These are phyloP conservation scores for Pichia kudriavzevii DNA, from an alignment of 1,139 yeast species.

Conservation along the genomic window DNA sequence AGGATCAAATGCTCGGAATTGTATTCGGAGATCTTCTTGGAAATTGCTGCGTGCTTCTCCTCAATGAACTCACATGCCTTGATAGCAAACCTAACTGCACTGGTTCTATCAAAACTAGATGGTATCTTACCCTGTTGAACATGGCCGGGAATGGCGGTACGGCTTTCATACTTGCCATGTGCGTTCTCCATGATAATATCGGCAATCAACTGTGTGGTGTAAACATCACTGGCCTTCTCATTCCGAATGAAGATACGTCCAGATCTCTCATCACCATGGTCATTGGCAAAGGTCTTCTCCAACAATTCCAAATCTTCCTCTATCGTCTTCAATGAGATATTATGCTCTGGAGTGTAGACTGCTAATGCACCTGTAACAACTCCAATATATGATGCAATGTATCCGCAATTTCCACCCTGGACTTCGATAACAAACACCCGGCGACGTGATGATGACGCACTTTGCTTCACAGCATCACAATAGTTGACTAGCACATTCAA, in stretches of 20 bases:
- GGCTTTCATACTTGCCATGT: constrained; percentile 60
- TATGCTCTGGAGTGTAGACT: constrained; percentile 87
- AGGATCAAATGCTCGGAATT: background rate
- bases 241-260: constrained; percentile 68
- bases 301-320: constrained; percentile 71
- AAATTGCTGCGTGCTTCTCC: constrained; percentile 25
- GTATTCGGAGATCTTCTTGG: constrained; percentile 20
- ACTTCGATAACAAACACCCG: constrained; percentile 94
- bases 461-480: constrained; percentile 92
- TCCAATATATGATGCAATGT: constrained; percentile 82
- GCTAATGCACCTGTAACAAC: constrained; percentile 89
- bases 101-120: constrained; percentile 67
- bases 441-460: constrained; percentile 91
- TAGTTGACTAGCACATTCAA: constrained; percentile 81
- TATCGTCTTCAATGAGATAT: constrained; percentile 62
- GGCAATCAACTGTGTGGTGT: constrained; percentile 59
- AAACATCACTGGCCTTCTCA: constrained; percentile 62
- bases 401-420: constrained; percentile 96
- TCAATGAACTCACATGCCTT: constrained; percentile 67
- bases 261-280: constrained; percentile 74
- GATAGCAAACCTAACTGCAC: constrained; percentile 63
- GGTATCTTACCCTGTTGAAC: constrained; percentile 83
- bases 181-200: constrained; percentile 62
- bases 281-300: constrained; percentile 59
- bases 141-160: constrained; percentile 77